Conservation (phyloP, 768 basidiomycete species). For the Leccinum olivaceopallidum region DNA sequence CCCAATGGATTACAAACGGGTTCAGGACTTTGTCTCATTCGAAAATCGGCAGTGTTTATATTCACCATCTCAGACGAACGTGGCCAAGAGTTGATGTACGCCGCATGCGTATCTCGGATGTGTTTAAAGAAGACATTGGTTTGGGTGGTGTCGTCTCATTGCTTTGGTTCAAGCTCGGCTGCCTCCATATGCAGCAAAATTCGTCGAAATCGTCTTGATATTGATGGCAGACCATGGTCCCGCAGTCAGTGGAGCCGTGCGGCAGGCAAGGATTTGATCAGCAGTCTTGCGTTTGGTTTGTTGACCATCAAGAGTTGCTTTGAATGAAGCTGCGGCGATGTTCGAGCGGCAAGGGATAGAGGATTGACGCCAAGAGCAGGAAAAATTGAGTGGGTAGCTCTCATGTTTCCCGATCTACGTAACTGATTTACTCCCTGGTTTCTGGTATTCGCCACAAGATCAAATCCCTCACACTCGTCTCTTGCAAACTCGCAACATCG, state of each 20-base stretch:
- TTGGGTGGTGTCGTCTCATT: constrained; percentile 94
- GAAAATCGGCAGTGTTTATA: constrained; percentile 98
- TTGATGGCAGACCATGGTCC: constrained; percentile 98
- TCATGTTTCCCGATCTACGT: constrained; percentile 1
- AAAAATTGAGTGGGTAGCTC: constrained; percentile 82
- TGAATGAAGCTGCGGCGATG: constrained; percentile 96
- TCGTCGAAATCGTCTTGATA: constrained; percentile 99
- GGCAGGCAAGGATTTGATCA: constrained; percentile 94
- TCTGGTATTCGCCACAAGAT: constrained; percentile 99
- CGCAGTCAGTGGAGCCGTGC: constrained; percentile 98
- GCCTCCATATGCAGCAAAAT: constrained; percentile 93
- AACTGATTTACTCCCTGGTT: constrained; percentile 45
- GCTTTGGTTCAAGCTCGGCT: constrained; percentile 96
- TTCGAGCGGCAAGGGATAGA: constrained; percentile 84
- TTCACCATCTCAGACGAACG: constrained; percentile 99
- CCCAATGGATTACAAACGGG: constrained; percentile 99
- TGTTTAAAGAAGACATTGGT: constrained; percentile 97
- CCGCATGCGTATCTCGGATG: constrained; percentile 98
- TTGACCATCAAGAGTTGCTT: constrained; percentile 97
- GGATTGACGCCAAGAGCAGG: constrained; percentile 90
- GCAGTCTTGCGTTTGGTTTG: constrained; percentile 92
- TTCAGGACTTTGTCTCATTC: constrained; percentile 95
- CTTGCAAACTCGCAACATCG: constrained; percentile 48
- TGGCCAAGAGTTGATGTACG: constrained; percentile 97
- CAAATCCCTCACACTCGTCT: constrained; percentile 76